Evolutionary conservation across 2,329 filamentous ascomycete species (phyloP).

Genomic region (Thielaviopsis euricoi): DNA sequence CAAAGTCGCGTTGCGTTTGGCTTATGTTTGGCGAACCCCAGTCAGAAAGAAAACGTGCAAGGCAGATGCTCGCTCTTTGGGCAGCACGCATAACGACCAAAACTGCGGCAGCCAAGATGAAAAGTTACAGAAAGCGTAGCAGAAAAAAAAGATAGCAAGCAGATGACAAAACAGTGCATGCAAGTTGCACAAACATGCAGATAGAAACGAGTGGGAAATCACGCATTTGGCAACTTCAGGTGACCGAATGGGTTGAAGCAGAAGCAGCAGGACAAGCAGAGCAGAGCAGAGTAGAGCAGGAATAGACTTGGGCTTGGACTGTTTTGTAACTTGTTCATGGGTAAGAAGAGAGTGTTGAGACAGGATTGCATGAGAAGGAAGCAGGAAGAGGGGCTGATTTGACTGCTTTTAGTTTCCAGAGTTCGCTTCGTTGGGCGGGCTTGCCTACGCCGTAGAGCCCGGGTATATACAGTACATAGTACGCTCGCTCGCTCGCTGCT

Average conservation of each 20-base stretch:
- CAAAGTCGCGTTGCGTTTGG: not conserved
- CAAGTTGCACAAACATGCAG: not conserved
- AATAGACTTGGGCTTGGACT: no score
- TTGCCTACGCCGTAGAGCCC: not conserved
- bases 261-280: no score
- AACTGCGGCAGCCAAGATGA: not conserved
- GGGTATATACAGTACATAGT: not conserved
- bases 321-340: no score
- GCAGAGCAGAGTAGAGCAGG: no score
- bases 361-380: slow-evolving; percentile 2
- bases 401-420: not conserved
- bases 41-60: not conserved
- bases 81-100: not conserved
- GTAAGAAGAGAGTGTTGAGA: not conserved
- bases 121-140: not conserved
- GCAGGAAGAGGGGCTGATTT: slow-evolving; percentile 1
- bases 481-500: no score
- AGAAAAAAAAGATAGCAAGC: not conserved
- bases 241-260: not conserved
- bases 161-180: not conserved
- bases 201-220: not conserved
- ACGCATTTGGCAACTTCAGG: not conserved
- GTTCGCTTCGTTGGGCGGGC: slow-evolving; percentile 1
- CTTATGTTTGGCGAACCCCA: not conserved
- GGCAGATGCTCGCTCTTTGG: not conserved